These are phyloP conservation scores for Volvox africanus DNA, from an alignment of 139 green algal species.

Conservation along the genomic window DNA sequence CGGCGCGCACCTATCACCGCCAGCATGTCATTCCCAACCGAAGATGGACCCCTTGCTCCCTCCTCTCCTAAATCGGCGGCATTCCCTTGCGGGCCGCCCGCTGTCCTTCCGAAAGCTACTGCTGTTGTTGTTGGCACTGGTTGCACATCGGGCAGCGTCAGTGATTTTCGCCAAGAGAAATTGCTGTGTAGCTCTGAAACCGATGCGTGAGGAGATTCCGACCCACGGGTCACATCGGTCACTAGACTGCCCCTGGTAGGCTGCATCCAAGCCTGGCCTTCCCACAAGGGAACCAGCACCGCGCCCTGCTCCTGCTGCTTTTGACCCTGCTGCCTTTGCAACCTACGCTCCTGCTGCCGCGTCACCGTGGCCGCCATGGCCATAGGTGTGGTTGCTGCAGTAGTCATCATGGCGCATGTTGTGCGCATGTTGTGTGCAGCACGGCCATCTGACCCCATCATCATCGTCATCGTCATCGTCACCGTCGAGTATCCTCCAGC, in stretches of 20 bases:
- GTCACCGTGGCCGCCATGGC: background rate
- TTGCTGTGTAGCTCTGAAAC: background rate
- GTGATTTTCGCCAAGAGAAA: background rate
- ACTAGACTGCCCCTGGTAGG: background rate
- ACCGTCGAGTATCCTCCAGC: no score
- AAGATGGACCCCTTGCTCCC: no score
- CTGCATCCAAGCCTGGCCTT: background rate
- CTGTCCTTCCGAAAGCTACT: background rate
- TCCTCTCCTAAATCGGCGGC: no score
- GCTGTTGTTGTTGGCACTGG: background rate
- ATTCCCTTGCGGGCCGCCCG: no score
- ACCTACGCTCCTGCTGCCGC: no score
- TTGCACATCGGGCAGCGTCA: background rate
- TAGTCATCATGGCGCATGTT: no score
- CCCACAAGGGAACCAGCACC: conserved; percentile 21
- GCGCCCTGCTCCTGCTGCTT: background rate
- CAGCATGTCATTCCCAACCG: no score
- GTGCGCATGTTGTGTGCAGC: background rate
- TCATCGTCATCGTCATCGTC: background rate
- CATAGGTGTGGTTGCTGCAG: no score
- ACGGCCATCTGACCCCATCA: background rate
- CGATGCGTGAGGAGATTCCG: background rate
- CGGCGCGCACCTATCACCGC: no score
- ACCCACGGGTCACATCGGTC: background rate
- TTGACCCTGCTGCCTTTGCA: no score